These are phyloP conservation scores for Eucalyptus dawsonii DNA, from an alignment of 345 rosid species.

Conservation along the genomic window DNA sequence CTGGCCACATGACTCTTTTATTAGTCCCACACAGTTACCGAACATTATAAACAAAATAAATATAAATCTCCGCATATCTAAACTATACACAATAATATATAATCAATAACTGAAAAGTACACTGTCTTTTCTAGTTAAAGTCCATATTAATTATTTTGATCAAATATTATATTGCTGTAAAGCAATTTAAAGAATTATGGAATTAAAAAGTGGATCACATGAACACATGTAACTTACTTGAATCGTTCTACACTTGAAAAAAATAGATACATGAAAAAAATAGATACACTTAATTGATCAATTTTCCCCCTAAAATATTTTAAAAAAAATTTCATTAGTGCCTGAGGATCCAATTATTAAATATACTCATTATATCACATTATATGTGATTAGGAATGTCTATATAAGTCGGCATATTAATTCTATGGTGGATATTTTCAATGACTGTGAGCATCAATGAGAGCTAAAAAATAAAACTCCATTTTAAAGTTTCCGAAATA, in stretches of 20 bases:
- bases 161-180: background rate
- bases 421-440: background rate
- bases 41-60: background rate
- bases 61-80: background rate
- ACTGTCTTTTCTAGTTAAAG: background rate
- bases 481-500: background rate
- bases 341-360: background rate
- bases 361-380: background rate
- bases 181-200: background rate
- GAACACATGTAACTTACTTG: background rate
- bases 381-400: background rate
- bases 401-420: background rate
- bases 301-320: background rate
- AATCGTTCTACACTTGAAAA: background rate
- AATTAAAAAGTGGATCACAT: background rate
- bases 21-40: background rate
- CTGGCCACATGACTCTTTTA: background rate
- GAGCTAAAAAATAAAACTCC: background rate
- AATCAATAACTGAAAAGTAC: background rate
- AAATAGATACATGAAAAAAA: background rate
- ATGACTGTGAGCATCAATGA: background rate
- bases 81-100: background rate
- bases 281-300: background rate
- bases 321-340: accelerated
- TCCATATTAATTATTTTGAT: background rate